Base-by-base conservation (phyloP, 1,139 yeast species). In the Hyphopichia fennica region DNA sequence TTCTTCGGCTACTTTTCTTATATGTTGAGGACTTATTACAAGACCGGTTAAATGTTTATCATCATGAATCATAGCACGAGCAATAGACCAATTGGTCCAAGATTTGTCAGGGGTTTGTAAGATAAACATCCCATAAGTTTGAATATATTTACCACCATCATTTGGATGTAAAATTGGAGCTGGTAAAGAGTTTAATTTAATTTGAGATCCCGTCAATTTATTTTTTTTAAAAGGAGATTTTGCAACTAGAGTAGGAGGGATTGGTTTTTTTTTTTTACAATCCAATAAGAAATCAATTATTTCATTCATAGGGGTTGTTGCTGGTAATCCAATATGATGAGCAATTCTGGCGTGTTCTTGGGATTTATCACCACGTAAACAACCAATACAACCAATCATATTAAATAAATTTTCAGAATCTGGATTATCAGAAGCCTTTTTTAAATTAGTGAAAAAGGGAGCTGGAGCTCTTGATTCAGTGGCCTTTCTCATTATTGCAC, bases 291-390 rank as follows among this genome's bases (percentile, higher is more conserved):
- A 50, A 18, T 48, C 45, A 27, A 60, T 73, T 1, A 56, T 77
- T 14, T 63, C 70, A 22, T 57, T 78, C 50, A 60, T 78, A 13
- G 47, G 44, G 14, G 57, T 48, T 15, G 46, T 41, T 5, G 51
- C 33, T 27, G 46, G 50, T 14, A 54, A 45, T 5, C 48, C 47
- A n/a, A 54, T 40, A 40, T 52, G 57, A 32, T 45, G 51, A 15
- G 58, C 53, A 22, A 54, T 43, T 43, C 58, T 50, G n/a, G 53
- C 53, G 39, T 54, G 56, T 32, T 48, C 53, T 28, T 48, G 46
- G 7, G 39, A 35, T 19, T 40, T 41, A 10, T 33, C 40, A 25
- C 46, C 47, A 35, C 49, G 41, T 15, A 53, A 41, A 6, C 56
- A 52, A 14, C 45, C 55, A 14, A 51, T 43, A 35, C 50, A 45